Base-by-base conservation (phyloP, 2,329 filamentous ascomycete species). In the Epichloe coenophiala region DNA sequence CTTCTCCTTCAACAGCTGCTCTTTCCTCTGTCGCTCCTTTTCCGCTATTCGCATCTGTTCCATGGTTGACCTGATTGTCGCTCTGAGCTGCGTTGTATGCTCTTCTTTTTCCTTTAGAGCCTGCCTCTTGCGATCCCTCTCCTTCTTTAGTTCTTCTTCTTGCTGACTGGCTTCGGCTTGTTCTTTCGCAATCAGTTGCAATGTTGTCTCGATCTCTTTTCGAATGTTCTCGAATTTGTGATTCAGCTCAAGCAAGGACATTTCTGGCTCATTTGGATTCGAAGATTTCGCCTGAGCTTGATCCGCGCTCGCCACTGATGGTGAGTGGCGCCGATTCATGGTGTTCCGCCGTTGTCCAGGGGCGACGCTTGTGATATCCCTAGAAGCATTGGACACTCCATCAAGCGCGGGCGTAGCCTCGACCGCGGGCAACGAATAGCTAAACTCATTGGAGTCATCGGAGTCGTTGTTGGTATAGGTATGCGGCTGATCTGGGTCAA, bases 101-200 rank as follows among this genome's bases (percentile, higher is more conserved):
- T 94, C 88, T 56, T 97, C 91, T 65, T 94, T 95, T 61, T 95
- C 88, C 63, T 87, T 93, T 49, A 93, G 74, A 19, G 83, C 76
- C 54, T 84, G 83, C 59, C 78, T 83, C 63, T 95, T 81, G 47
- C 84, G 78, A 57, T 94, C 87, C 53, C 88, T 84, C 59, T 95
- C 88, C 52, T 81, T 81, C 50, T 83, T 80, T 35, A 95, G 64
- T 43, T 86, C 80, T 39, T 80, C 77, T 56, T 87, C 69, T 48
- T 78, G 68, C n/a, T 75, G 71, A 56, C 78, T 79, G 53, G 80
- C 81, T 48, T 91, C 86, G 38, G 80, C 79, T 51, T 87, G 81
- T 55, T 90, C 86, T 49, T 80, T 85, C 17, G 75, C 72, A 23
- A 86, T 83, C 60, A 88, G 78, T 40, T 76, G 76, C 55, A 87